Base-by-base conservation (phyloP, 352 stramenopile genomes). In the Pythium brachiatum region DNA sequence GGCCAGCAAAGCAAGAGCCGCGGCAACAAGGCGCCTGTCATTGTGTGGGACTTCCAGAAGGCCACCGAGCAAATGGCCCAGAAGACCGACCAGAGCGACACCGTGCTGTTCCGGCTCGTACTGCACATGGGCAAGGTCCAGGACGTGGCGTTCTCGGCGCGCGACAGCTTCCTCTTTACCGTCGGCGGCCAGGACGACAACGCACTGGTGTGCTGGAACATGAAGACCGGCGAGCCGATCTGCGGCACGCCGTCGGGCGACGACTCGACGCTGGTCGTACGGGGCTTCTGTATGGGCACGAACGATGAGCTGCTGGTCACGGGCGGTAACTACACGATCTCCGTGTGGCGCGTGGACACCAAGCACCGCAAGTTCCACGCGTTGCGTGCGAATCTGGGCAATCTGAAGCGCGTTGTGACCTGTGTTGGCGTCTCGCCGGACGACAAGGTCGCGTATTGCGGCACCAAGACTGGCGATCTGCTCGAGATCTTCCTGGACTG, bases 161-260 rank as follows among this genome's bases (percentile, higher is more conserved):
- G 87, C 61, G 88, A 94, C 57, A 83, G 78, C 38, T 98, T 92
- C 58, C 74, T 99, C 16, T 93, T 91, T 46, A 97, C 94, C 7
- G 76, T 98, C 20, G 96, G 96, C 26, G 96, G 96, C 18, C 91
- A 97, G 62, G 96, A 99, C 74, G 96, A 99, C 75, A 99, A 99
- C 71, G 89, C 94, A 34, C 79, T 99, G 38, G 95, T 99, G 25
- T 96, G 98, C 60, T 99, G 95, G 96, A 90, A 98, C 71, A 91
- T 97, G 66, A 62, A 74, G 34, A 93, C 69, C 0, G 93, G 94
- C 29, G 79, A 91, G 55, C 81, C 91, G 23, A 89, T 99, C 55
- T 98, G 94, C 64, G 96, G 94, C 48, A 97, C 83, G 15, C 91
- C 89, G 31, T 96, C 94, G n/a, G 90, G 90, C 15, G 90, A 90